phyloP scores from a whole-genome alignment of 805 yeast species.

The Candida nanaspora region DNA sequence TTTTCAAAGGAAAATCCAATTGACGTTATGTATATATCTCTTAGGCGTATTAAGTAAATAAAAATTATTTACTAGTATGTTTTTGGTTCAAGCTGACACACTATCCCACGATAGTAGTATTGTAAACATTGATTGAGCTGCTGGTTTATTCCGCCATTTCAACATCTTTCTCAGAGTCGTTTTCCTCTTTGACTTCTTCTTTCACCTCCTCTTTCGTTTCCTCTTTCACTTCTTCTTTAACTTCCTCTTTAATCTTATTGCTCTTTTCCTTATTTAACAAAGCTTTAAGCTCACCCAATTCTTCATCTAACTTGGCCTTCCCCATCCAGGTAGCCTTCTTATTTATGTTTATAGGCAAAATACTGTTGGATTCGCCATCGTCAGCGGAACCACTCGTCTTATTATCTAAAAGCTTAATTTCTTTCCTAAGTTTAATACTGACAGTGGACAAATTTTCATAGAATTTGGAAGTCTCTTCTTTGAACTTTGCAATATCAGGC shows the following conservation, averaged over 20 bases:
- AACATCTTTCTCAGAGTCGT: background rate
- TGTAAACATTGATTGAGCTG: too few species aligned
- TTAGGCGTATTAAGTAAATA: too few species aligned
- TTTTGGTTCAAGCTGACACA: too few species aligned
- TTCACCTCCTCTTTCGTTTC: constrained; percentile 2
- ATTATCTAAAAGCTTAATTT: constrained; percentile 58
- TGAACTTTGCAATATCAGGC: constrained; percentile 27
- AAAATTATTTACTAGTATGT: background rate
- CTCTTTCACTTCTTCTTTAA: constrained; percentile 1
- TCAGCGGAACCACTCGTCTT: constrained; percentile 43
- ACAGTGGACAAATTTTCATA: constrained; percentile 50
- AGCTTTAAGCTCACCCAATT: constrained; percentile 29
- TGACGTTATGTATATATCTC: too few species aligned
- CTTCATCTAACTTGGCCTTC: constrained; percentile 44
- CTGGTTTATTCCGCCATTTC: constrained; percentile 1
- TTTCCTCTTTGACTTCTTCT: constrained; percentile 2
- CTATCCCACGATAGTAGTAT: constrained; percentile 3
- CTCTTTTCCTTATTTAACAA: constrained; percentile 11
- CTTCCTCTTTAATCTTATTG: background rate
- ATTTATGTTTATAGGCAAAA: constrained; percentile 62
- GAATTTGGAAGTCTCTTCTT: constrained; percentile 37
- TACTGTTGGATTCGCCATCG: constrained; percentile 21
- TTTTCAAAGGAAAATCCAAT: too few species aligned
- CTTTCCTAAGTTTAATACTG: constrained; percentile 55
- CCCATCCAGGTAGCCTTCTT: constrained; percentile 69